phyloP scores from a whole-genome alignment of 441 rosid species.

The Erysimum cheiri region DNA sequence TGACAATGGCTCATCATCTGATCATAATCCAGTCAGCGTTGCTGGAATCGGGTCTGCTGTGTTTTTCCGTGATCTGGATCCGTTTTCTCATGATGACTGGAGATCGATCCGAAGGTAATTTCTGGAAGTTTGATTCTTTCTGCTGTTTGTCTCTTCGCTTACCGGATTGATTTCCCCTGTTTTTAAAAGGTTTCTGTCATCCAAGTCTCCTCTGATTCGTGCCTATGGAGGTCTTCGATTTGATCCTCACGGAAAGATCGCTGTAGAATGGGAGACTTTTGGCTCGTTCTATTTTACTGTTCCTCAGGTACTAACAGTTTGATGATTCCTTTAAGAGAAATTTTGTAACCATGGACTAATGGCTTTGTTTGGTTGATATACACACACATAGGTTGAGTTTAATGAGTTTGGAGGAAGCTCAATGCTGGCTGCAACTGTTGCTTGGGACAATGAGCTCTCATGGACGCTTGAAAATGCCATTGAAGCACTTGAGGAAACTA shows the following conservation, averaged over 20 bases:
- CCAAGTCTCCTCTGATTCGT: conserved; percentile 74
- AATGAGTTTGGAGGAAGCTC: conserved; percentile 77
- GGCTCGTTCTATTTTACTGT: conserved; percentile 85
- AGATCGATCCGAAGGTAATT: conserved; percentile 71
- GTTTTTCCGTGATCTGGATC: conserved; percentile 62
- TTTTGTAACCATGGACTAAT: not conserved
- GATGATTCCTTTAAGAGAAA: not conserved
- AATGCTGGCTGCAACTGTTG: conserved; percentile 76
- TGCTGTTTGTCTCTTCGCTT: not conserved
- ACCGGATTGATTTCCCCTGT: conserved; percentile 1
- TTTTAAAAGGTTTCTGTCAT: conserved; percentile 64
- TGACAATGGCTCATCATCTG: conserved; percentile 47
- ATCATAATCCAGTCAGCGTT: conserved; percentile 57
- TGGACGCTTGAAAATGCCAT: conserved; percentile 69
- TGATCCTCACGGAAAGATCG: conserved; percentile 62
- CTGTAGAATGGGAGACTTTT: conserved; percentile 80
- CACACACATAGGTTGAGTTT: conserved; percentile 69
- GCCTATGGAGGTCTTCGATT: conserved; percentile 93
- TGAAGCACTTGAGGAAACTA: conserved; percentile 52
- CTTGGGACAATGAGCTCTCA: conserved; percentile 79
- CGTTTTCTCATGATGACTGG: conserved; percentile 84
- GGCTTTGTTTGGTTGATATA: conserved; percentile 5
- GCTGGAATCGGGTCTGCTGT: conserved; percentile 90
- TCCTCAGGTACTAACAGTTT: conserved; percentile 68
- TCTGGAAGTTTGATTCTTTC: conserved; percentile 4